Base-by-base conservation (phyloP, 345 rosid genomes). In the Linum trigynum region DNA sequence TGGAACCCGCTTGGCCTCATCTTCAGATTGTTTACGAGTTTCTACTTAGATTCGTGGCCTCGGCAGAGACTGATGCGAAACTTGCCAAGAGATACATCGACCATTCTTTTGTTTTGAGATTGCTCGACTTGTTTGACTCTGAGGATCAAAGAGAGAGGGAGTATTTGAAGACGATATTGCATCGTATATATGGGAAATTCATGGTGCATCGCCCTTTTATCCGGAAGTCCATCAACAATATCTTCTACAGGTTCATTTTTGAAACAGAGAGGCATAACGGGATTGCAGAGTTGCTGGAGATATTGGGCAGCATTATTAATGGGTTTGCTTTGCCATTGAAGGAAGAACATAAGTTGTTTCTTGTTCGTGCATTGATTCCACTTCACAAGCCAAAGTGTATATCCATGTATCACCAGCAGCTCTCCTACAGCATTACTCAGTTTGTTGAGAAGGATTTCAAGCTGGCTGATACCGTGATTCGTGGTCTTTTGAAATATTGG, bases 241-340 rank as follows among this genome's bases (percentile, higher is more conserved):
- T 57, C 7, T 57, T 57, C 38, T 57, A 57, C 38, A 35, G 61
- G 23, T 57, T 57, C 61, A 17, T 57, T 17, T 57, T 17, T 8
- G 61, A 57, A 12, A 57, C 61, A 3, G 61, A 57, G 61, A 57
- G 61, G 61, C 61, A 57, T 57, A 57, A 57, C 23, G 61, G 61
- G 12, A 57, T 57, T 17, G 61, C 61, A 2, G 61, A 57, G 61
- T 57, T 57, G 38, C 38, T 57, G 16, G 61, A 57, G 61, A 57
- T 57, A 17, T 23, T 57, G 61, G 61, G 61, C 3, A 57, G 61
- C 6, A 57, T 57, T 37, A 23, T 57, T 16, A 57, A 57, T 17
- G 61, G 61, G 61, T 57, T 57, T 57, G 61, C 61, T 17, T 57
- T 57, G 61, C 61, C 61, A 17, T 37, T 57, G 12, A 57, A 57